Evolutionary conservation across 805 yeast species (phyloP), one percentile per base, ranked within the genome.

Genomic region (Ogataea glucozyma): DNA sequence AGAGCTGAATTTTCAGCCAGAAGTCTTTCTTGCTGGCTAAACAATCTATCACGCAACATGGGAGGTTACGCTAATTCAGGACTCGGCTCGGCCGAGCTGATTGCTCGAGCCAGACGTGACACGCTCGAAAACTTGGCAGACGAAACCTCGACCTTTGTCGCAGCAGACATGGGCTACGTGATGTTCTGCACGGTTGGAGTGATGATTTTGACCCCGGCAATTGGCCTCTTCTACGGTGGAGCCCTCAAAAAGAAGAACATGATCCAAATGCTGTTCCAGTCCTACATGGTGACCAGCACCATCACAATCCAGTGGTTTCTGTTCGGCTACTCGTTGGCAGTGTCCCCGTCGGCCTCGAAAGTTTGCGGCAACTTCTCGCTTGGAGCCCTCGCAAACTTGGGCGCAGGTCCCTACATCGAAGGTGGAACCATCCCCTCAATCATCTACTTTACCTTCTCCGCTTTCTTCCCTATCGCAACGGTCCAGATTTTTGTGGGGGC

Each of bases 141-240:
- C 16, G 73, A 71, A 39, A 62, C 70, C 1, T 59, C 69, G 9
- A 61, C 70, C 4, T 64, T 41, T 33, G 41, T 37, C 9, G 46
- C 72, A 1, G 68, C 72, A 7, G 80, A 76, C 51, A 74, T 76
- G 76, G 78, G 69, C 6, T 76, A 73, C 43, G 67, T 75, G 9
- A 49, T 72, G 61, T 64, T 72, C 45, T 71, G 74, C 48, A 61
- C 81, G 0, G 71, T 76, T 13, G 69, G 71, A 7, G 78, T 79
- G 14, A 71, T 70, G 56, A 61, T 73, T 40, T 65, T 73, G 52
- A 72, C 76, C 1, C 76, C 78, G 3, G 64, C 51, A 11, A 71
- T 73, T 53, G 75, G 73, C 26, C 52, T 73, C 40, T 71, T 68
- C 47, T 72, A 73, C 47, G 67, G 68, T n/a, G 76, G 76, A 35